These are phyloP conservation scores for Biscogniauxia marginata DNA, from an alignment of 2,329 filamentous ascomycete genomes.

Conservation along the genomic window DNA sequence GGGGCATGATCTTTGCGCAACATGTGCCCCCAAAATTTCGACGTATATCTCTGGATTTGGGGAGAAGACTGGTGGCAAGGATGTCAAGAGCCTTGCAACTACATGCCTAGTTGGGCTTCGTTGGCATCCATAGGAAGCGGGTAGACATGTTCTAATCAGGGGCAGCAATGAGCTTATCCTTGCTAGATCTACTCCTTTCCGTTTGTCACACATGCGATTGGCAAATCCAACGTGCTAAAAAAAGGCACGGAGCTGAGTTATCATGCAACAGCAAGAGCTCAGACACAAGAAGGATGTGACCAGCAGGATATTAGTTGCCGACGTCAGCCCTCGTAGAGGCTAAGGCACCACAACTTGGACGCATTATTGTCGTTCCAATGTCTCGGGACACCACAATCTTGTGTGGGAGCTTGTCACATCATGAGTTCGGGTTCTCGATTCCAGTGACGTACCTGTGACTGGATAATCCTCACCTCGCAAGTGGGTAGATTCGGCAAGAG, in stretches of 20 bases:
- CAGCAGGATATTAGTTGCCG: background rate
- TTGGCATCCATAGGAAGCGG: background rate
- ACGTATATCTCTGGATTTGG: background rate
- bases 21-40: background rate
- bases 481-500: constrained; percentile 1
- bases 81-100: background rate
- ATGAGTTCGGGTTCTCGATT: background rate
- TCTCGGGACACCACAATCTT: constrained; percentile 5
- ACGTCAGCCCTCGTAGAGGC: constrained; percentile 7
- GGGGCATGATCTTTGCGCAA: background rate
- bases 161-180: background rate
- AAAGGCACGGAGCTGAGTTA: background rate
- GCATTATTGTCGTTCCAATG: constrained; percentile 7
- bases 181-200: background rate
- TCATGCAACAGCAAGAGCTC: background rate
- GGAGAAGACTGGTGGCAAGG: background rate
- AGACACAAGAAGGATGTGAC: background rate
- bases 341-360: background rate
- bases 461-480: constrained; percentile 2
- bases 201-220: background rate
- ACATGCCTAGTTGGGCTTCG: background rate
- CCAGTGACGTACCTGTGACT: constrained; percentile 9
- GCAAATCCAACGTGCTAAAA: background rate
- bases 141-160: background rate
- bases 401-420: background rate